Conservation (phyloP, 257 asterid genomes). For the Perilla frutescens region DNA sequence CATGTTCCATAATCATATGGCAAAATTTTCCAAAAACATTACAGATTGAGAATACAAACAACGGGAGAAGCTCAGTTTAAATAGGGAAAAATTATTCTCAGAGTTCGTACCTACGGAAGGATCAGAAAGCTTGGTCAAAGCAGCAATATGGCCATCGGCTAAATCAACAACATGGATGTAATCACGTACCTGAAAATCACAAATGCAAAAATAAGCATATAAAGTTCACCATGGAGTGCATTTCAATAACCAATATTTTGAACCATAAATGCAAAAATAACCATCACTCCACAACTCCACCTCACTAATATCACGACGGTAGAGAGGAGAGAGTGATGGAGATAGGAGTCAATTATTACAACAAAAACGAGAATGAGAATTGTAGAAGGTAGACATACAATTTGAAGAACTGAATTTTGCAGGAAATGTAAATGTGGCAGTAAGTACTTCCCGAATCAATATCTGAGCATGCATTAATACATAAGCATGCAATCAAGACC, state of each 20-base stretch:
- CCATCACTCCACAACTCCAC: neutral
- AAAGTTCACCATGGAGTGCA: neutral
- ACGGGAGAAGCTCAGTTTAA: neutral
- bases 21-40: too few relatives aligned
- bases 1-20: too few relatives aligned
- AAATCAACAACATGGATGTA: slow-evolving; percentile 91
- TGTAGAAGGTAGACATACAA: neutral
- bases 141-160: slow-evolving; percentile 95
- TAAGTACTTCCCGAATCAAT: neutral
- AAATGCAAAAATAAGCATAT: neutral
- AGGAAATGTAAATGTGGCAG: neutral
- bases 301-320: neutral
- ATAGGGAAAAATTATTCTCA: neutral
- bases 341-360: neutral
- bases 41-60: neutral
- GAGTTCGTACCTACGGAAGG: slow-evolving; percentile 70
- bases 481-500: neutral
- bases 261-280: neutral
- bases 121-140: slow-evolving; percentile 76
- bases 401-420: neutral
- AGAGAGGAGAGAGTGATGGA: neutral
- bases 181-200: slow-evolving; percentile 77
- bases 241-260: neutral
- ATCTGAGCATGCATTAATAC: neutral
- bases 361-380: neutral